These are phyloP conservation scores for Aureobasidium namibiae DNA, from an alignment of 2,329 filamentous ascomycete genomes.

Conservation along the genomic window DNA sequence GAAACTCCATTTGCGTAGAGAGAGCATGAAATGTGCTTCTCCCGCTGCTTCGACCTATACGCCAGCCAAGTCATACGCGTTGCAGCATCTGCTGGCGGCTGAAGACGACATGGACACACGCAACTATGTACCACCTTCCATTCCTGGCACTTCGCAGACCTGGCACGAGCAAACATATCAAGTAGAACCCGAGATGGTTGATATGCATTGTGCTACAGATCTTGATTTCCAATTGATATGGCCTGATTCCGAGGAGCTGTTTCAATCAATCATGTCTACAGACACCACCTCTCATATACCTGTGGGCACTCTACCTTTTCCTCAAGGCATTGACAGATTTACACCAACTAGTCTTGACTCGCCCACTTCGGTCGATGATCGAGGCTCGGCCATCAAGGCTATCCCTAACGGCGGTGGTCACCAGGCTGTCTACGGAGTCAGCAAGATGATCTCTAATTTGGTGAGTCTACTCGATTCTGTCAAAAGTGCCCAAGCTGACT, in stretches of 20 bases:
- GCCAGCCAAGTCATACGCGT: neutral
- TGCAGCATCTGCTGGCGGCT: conserved; percentile 2
- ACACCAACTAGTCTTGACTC: conserved; percentile 25
- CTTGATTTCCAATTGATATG: conserved; percentile 36
- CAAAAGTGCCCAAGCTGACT: neutral
- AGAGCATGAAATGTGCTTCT: conserved; percentile 1
- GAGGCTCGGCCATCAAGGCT: conserved; percentile 26
- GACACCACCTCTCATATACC: conserved; percentile 34
- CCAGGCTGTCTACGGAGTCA: conserved; percentile 38
- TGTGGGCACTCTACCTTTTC: conserved; percentile 33
- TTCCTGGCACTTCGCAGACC: neutral
- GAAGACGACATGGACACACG: neutral
- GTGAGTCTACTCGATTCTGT: conserved; percentile 22
- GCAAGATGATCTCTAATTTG: conserved; percentile 36
- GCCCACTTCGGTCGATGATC: conserved; percentile 26
- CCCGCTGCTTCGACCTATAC: neutral
- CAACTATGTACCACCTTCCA: neutral
- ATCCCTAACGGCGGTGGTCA: conserved; percentile 36
- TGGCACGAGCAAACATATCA: conserved; percentile 1
- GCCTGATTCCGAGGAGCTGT: conserved; percentile 38
- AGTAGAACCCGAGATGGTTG: conserved; percentile 14
- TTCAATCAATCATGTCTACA: conserved; percentile 36
- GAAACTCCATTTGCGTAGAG: conserved; percentile 28
- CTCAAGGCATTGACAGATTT: conserved; percentile 22
- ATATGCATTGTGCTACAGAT: conserved; percentile 21